Base-by-base conservation (phyloP, 2,329 filamentous ascomycete species). In the Penicillium paneum region DNA sequence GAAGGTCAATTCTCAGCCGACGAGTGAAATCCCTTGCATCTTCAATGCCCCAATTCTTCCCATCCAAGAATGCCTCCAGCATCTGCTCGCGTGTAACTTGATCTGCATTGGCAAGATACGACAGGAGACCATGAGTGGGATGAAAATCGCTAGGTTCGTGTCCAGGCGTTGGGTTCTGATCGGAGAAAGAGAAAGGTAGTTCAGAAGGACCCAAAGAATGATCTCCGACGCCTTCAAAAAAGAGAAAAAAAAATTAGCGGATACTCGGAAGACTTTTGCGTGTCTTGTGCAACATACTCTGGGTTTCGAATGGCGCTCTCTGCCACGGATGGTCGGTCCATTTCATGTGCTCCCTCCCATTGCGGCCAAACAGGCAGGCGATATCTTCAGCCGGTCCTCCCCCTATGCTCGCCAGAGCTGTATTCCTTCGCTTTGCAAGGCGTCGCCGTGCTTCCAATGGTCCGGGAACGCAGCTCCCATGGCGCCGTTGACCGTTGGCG, bases 381-480 rank as follows among this genome's bases (percentile, higher is more conserved):
- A 76, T 68, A 61, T 78, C 75, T 32, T 74, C 65, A 17, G 64
- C 55, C 10, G 65, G 53, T 4, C 65, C 66, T 7, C 62, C 65
- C 26, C 66, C 66, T 41, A 68, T 54, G 17, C 72, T 68, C 32
- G 78, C 76, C 11, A 79, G 64, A 17, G 74, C 76, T 49, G 76
- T 81, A 72, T 85, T 84, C 49, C 79, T 77, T 51, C 84, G 76
- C 68, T 78, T 84, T 3, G 81, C 74, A 42, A 79, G 73, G 49
- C 84, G 75, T 64, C 78, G 76, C 57, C 80, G 78, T 42, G 83
- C 83, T 70, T 87, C 84, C 72, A 86, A 73, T 64, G 84, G 84
- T 2, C 84, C 84, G 11, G 84, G 84, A 3, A 84, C 80, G 59
- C 78, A 78, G 74, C 83, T 85, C 61, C 81, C 83, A 78, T 83